These are phyloP conservation scores for Apophysomyces sp. DNA, from an alignment of 371 early-diverging fungal species.

Conservation along the genomic window DNA sequence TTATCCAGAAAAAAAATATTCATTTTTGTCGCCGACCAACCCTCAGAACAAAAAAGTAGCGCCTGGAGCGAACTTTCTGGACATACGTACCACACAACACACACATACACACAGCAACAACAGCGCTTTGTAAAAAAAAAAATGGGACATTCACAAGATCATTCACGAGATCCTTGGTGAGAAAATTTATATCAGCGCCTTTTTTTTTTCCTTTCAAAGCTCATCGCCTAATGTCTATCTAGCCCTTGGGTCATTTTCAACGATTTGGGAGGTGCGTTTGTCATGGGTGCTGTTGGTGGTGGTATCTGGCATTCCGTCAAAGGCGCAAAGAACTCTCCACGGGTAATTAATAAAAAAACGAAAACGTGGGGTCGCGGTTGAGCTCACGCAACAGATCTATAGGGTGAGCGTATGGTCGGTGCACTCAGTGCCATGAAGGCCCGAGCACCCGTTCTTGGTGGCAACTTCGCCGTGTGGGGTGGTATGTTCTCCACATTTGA, in stretches of 20 bases:
- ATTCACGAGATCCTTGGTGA: slow-evolving; percentile 54
- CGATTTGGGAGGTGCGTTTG: slow-evolving; percentile 96
- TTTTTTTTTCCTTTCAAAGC: slow-evolving; percentile 36
- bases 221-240: too few species aligned
- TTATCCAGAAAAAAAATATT: slow-evolving; percentile 4
- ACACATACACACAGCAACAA: not conserved
- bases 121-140: slow-evolving; percentile 14
- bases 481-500: slow-evolving; percentile 96
- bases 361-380: not conserved
- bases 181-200: not conserved
- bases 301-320: slow-evolving; percentile 96
- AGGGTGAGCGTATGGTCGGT: slow-evolving; percentile 90
- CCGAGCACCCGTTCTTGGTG: slow-evolving; percentile 93
- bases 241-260: slow-evolving; percentile 96
- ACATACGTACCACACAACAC: not conserved
- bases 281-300: slow-evolving; percentile 97
- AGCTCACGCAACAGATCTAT: slow-evolving; percentile 8
- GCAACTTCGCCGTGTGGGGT: slow-evolving; percentile 99
- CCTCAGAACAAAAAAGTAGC: not conserved
- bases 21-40: not conserved
- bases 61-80: not conserved
- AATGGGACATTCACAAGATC: slow-evolving; percentile 52
- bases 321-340: slow-evolving; percentile 96
- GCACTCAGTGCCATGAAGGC: slow-evolving; percentile 88
- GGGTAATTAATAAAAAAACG: slow-evolving; percentile 49